phyloP scores from a whole-genome alignment of 169 alveolate species.

The Babesia caballi region DNA sequence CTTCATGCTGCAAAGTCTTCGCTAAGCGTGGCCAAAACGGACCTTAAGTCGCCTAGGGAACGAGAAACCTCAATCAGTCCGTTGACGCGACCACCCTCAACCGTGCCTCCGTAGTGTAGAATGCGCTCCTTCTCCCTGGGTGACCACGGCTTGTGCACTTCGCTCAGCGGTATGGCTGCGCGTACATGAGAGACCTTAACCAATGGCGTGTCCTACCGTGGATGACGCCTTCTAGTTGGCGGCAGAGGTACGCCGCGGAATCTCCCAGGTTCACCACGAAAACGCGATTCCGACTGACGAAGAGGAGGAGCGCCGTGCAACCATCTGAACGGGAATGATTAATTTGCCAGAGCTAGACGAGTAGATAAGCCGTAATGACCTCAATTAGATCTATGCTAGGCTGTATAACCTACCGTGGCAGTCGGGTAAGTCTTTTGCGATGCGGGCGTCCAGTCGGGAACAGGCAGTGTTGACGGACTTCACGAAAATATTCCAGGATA shows the following conservation, averaged over 20 bases:
- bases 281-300: slow-evolving; percentile 62
- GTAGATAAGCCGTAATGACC: not conserved
- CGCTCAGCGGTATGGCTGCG: slow-evolving; percentile 87
- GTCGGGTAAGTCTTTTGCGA: slow-evolving; percentile 52
- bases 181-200: not conserved
- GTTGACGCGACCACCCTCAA: slow-evolving; percentile 93
- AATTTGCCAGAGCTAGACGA: no score
- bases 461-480: slow-evolving; percentile 57
- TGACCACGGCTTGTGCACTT: slow-evolving; percentile 95
- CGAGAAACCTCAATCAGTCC: slow-evolving; percentile 94
- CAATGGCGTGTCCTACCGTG: slow-evolving; percentile 20
- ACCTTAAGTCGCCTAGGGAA: slow-evolving; percentile 95
- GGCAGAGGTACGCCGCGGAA: slow-evolving; percentile 78
- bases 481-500: not conserved
- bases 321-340: slow-evolving; percentile 68
- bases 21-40: slow-evolving; percentile 18
- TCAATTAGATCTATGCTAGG: not conserved
- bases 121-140: slow-evolving; percentile 91
- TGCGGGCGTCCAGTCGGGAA: slow-evolving; percentile 48
- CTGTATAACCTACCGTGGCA: slow-evolving; percentile 20
- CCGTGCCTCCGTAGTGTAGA: slow-evolving; percentile 91
- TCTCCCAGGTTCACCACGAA: slow-evolving; percentile 80
- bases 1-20: slow-evolving; percentile 66
- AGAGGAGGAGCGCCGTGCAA: slow-evolving; percentile 78
- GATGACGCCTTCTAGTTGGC: slow-evolving; percentile 28